These are phyloP conservation scores for Fraxinus nigra DNA, from an alignment of 305 asterid genomes.

Conservation along the genomic window DNA sequence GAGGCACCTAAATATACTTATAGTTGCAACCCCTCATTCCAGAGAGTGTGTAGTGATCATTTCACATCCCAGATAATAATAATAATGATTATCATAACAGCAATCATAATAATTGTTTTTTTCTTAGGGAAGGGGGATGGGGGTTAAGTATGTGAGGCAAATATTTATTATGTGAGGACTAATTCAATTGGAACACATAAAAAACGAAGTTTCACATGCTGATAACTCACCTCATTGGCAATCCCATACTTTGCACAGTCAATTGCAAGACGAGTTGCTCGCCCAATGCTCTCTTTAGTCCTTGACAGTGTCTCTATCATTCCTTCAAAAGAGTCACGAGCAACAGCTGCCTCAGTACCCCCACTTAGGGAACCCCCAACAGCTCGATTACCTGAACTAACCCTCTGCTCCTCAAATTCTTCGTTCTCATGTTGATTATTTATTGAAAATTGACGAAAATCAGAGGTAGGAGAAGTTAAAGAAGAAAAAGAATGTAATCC, in stretches of 20 bases:
- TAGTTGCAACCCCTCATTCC: neutral
- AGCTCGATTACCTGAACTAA: conserved; percentile 56
- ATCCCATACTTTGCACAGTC: conserved; percentile 94
- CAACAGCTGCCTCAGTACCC: conserved; percentile 92
- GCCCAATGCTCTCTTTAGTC: conserved; percentile 95
- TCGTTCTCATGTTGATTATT: conserved; percentile 55
- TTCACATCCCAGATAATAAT: neutral
- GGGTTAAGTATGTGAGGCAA: neutral
- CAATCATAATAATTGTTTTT: neutral
- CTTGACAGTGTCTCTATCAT: conserved; percentile 97
- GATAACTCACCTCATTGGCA: conserved; percentile 69
- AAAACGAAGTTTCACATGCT: conserved; percentile 10
- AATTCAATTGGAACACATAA: neutral
- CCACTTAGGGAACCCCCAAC: conserved; percentile 78
- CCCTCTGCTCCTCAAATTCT: conserved; percentile 65
- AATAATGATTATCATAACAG: neutral
- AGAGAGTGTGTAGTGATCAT: neutral
- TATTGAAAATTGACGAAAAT: conserved; percentile 44
- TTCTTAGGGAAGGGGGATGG: neutral
- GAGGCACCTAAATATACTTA: neutral
- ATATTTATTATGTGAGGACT: neutral
- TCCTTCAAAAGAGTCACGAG: conserved; percentile 98
- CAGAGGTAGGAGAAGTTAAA: conserved; percentile 44
- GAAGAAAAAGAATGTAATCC: conserved; percentile 29
- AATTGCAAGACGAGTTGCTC: conserved; percentile 96